Evolutionary conservation across 1,139 yeast species (phyloP), one percentile per base, ranked within the genome.

Genomic region (Pneumocystis jirovecii): DNA sequence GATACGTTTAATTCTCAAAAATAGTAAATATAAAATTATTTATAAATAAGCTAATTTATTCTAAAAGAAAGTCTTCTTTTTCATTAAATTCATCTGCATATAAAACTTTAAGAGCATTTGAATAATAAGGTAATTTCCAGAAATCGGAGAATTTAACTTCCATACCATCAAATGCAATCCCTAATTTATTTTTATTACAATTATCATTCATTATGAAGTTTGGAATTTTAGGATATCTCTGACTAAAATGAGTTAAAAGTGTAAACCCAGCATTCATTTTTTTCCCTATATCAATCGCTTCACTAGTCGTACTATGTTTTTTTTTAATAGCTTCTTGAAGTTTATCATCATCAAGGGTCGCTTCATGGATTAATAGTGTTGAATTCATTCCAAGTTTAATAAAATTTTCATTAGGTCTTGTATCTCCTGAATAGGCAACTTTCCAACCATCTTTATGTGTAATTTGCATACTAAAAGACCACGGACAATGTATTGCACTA

Each of bases 351-450:
- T 89, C 97, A 68, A 91, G 81, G 0, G 98, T 89, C 0, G 97
- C 91, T 74, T 93, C 99, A 73, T 93, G 99, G 63, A 93, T 85
- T 67, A 93, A 78, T 65, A 95, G 75, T 72, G 90, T 95, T 61
- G 90, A 83, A n/a, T 78, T 75, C 40, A 74, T 69, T 0, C 96
- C 97, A 64, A 87, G 82, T 5, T 78, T 80, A 0, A 84, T 80
- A 69, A 86, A 87, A 70, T 80, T 80, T 63, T 74, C 76, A 69
- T 85, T 86, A 0, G 98, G 98, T 71, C 97, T 82, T 0, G 97
- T 89, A 73, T 93, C 99, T 10, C 98, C 98, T 0, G 97, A 89
- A 73, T 89, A 95, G 0, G 97, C 86, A 1, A 91, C 73, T 67
- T 57, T 73, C 85, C 7, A 60, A 39, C 61, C 61, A 42, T 39